Base-by-base conservation (phyloP, 202 grass and related monocot species). In the Carex sylvatica region DNA sequence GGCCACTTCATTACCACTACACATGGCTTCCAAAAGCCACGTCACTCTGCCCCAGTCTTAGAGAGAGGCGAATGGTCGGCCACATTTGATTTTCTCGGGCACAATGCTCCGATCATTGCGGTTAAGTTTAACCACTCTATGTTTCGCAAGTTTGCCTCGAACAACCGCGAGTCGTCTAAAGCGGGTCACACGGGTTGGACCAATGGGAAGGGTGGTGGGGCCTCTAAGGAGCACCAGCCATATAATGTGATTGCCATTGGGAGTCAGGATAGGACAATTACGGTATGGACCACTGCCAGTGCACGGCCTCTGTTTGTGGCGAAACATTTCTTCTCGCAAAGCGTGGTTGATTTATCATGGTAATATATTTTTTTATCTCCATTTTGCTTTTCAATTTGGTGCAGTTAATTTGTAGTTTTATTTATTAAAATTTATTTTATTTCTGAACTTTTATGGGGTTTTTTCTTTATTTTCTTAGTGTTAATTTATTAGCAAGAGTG, bases 241-340 rank as follows among this genome's bases (percentile, higher is more conserved):
- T 98, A 98, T 71, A 98, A 98, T 60, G 84, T 98, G 61, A 98
- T 98, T 89, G 96, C 96, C 84, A 95, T 98, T 80, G 96, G 96
- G 72, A 98, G 96, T 85, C 95, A 98, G 86, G 95, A 98, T 83
- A 87, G 95, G 66, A 98, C 95, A n/a, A 95, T 98, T 76, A 98
- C 96, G 70, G 92, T 98, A 47, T 98, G 96, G 96, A 98, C 96
- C 4, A 98, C 96, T 86, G 92, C 96, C 10, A 95, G 96, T 89
- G 91, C 96, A 22, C 83, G 96, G 0, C 96, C 92, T 72, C 84
- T 98, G 30, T 98, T 98, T 89, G 96, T 98, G 83, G 96, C 96
- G 6, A 98, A 98, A 72, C 96, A 98, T 88, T 98, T 95, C 71
- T 98, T 98, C 80, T 87, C 92, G 30, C 96, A 98, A 87, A 98